Evolutionary conservation across 495 filamentous ascomycete genomes (phyloP).

Genomic region (Penicillium diatomitis): DNA sequence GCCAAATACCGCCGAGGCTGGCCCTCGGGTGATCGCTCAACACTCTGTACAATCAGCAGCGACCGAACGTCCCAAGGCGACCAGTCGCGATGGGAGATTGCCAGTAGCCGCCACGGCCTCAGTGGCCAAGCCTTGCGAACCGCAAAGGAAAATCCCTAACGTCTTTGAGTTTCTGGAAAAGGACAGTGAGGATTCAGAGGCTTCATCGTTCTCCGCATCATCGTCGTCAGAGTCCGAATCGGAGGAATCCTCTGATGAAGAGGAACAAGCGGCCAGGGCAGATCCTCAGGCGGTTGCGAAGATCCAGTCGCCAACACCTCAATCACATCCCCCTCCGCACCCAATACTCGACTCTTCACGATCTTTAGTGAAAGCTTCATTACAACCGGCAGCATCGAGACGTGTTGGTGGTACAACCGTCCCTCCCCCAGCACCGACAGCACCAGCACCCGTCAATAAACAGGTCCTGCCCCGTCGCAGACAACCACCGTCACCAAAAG

Average conservation of each 20-base stretch:
- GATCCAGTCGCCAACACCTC: conserved; percentile 17
- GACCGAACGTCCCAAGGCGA: conserved; percentile 6
- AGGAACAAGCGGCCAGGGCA: conserved; percentile 2
- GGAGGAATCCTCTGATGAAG: conserved; percentile 6
- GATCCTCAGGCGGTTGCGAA: conserved; percentile 7
- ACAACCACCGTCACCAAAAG: conserved; percentile 10
- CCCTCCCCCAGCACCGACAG: conserved; percentile 12
- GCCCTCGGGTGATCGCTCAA: conserved; percentile 13
- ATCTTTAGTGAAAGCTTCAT: neutral
- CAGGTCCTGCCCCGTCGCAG: conserved; percentile 21
- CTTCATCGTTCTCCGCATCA: conserved; percentile 1
- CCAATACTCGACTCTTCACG: conserved; percentile 10
- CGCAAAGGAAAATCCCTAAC: conserved; percentile 22
- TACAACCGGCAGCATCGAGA: conserved; percentile 2
- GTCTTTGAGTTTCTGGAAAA: conserved; percentile 37
- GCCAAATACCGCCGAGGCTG: conserved; percentile 12
- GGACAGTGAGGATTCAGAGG: conserved; percentile 10
- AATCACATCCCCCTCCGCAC: conserved; percentile 9
- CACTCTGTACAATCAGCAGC: conserved; percentile 8
- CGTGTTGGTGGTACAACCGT: conserved; percentile 13
- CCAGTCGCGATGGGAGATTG: conserved; percentile 11
- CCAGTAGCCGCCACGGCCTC: conserved; percentile 4
- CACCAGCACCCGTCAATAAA: conserved; percentile 13
- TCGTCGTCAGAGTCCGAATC: conserved; percentile 10
- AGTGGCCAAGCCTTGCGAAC: conserved; percentile 7